These are phyloP conservation scores for Leptosphaerulina australis DNA, from an alignment of 2,329 filamentous ascomycete genomes.

Conservation along the genomic window DNA sequence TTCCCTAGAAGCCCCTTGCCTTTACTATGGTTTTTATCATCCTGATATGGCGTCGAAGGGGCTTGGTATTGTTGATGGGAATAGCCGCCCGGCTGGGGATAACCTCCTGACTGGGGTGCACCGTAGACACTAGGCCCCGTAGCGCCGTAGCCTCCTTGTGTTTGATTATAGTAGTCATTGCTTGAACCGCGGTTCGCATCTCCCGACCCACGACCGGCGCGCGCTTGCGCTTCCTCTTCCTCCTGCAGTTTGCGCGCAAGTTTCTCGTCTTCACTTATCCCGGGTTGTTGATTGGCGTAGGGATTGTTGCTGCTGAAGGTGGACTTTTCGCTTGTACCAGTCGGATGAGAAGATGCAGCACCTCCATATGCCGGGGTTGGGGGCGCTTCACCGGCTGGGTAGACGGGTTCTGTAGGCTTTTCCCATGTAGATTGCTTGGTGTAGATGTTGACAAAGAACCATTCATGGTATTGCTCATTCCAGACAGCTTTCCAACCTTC, in stretches of 20 bases:
- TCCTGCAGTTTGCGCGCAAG: conserved; percentile 80
- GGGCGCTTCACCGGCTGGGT: conserved; percentile 62
- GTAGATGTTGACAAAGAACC: conserved; percentile 89
- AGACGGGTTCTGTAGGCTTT: conserved; percentile 72
- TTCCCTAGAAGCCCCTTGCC: conserved; percentile 57
- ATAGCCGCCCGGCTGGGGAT: conserved; percentile 22
- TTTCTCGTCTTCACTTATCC: conserved; percentile 70
- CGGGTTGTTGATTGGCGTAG: conserved; percentile 53
- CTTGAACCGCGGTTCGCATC: conserved; percentile 55
- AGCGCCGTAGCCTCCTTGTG: conserved; percentile 14
- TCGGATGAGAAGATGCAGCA: conserved; percentile 43
- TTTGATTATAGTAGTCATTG: conserved; percentile 55
- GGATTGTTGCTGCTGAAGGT: conserved; percentile 68
- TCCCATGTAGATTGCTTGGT: conserved; percentile 94
- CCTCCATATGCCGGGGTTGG: conserved; percentile 55
- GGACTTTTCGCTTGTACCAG: conserved; percentile 54
- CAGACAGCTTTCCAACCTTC: conserved; percentile 86
- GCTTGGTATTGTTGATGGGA: conserved; percentile 22
- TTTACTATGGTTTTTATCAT: conserved; percentile 48
- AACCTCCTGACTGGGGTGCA: conserved; percentile 5
- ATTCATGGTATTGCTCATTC: conserved; percentile 87
- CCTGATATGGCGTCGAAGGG: conserved; percentile 3
- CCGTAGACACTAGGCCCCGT: conserved; percentile 15
- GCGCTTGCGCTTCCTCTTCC: conserved; percentile 78
- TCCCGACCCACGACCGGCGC: conserved; percentile 48